Conservation (phyloP, 2,329 filamentous ascomycete species). For the Gaeumannomyces sp. region DNA sequence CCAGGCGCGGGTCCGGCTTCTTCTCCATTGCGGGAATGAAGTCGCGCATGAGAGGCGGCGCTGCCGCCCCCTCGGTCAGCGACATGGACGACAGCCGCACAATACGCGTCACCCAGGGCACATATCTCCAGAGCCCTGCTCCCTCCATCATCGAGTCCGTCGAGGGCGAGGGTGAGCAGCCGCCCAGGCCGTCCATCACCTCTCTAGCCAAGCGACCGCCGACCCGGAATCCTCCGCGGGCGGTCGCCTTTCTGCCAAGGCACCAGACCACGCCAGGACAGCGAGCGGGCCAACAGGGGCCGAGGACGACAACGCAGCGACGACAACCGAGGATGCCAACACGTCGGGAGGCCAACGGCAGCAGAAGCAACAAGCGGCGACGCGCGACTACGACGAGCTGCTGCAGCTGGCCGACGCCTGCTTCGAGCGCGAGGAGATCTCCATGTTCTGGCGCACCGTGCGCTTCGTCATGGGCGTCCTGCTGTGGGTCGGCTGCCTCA, state of each 20-base stretch:
- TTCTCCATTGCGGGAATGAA: neutral
- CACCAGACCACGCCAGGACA: constrained; percentile 11
- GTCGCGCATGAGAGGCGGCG: neutral
- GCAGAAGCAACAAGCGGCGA: constrained; percentile 11
- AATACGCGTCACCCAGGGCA: constrained; percentile 27
- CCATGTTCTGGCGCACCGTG: constrained; percentile 62
- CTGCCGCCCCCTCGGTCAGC: neutral
- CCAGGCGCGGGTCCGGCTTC: neutral
- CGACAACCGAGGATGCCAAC: neutral
- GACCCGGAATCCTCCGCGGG: constrained; percentile 16
- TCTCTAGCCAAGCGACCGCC: constrained; percentile 14
- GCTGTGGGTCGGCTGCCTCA: constrained; percentile 65
- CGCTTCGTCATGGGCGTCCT: constrained; percentile 68
- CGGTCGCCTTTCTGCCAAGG: neutral
- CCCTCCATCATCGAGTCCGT: constrained; percentile 10
- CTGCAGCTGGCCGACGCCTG: constrained; percentile 65
- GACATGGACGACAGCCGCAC: constrained; percentile 17
- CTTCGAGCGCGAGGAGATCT: constrained; percentile 60
- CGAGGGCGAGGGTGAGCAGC: constrained; percentile 14
- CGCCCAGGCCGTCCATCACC: constrained; percentile 19
- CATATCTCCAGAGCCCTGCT: constrained; percentile 33
- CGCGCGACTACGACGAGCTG: constrained; percentile 54
- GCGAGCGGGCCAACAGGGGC: neutral
- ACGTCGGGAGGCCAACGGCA: neutral
- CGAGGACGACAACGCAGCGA: neutral